Evolutionary conservation across 176 grass and related monocot genomes (phyloP).

Genomic region (Raddia distichophylla): DNA sequence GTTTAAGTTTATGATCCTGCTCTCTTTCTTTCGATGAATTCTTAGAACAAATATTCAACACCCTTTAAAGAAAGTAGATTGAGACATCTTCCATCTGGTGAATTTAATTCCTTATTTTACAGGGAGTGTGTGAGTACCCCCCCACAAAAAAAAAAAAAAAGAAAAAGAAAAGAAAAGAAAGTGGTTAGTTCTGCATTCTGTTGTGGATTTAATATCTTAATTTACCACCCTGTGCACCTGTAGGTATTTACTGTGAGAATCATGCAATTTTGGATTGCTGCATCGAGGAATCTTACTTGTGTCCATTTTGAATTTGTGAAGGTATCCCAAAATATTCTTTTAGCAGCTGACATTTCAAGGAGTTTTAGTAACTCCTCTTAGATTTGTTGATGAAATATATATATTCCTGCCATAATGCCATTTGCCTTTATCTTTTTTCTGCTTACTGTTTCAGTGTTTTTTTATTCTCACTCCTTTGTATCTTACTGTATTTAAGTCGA

Average conservation of each 20-base stretch:
- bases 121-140: background rate
- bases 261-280: background rate
- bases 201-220: background rate
- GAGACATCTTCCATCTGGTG: background rate
- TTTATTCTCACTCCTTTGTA: background rate
- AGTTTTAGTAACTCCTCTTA: background rate
- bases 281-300: background rate
- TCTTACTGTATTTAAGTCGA: background rate
- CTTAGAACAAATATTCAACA: background rate
- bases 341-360: background rate
- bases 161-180: no score
- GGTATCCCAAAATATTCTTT: constrained; percentile 20
- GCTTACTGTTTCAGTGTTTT: background rate
- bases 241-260: background rate
- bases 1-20: background rate
- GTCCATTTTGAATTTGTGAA: constrained; percentile 13
- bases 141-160: no score
- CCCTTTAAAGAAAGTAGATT: background rate
- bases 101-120: background rate
- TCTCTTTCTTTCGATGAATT: background rate
- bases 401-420: background rate
- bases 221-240: background rate
- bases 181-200: background rate
- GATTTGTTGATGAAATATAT: background rate
- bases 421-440: background rate